phyloP scores from a whole-genome alignment of 441 rosid genomes.

The Gossypium schwendimanii region DNA sequence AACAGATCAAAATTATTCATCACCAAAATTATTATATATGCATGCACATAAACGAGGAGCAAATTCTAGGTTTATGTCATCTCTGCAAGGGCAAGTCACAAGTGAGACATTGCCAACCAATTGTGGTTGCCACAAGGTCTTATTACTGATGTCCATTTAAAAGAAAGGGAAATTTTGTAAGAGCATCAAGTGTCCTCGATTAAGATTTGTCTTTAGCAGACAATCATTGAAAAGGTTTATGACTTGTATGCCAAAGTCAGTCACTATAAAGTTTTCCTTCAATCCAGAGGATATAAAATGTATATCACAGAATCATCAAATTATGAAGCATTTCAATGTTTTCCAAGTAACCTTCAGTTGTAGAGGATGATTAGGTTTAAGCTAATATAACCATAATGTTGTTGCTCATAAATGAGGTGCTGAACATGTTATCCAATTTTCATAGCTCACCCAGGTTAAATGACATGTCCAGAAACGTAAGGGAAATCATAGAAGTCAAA shows the following conservation, averaged over 20 bases:
- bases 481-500: background rate
- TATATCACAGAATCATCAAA: conserved; percentile 1
- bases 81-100: background rate
- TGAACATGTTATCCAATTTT: background rate
- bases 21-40: background rate
- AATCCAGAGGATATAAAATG: background rate
- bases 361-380: background rate
- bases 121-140: background rate
- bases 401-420: conserved; percentile 2
- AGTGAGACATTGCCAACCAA: background rate
- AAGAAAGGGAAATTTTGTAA: background rate
- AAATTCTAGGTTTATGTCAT: background rate
- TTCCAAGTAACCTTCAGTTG: background rate
- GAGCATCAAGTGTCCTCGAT: background rate
- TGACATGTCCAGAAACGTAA: background rate
- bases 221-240: background rate
- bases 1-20: background rate
- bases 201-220: background rate
- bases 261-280: background rate
- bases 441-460: conserved; percentile 3
- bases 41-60: background rate
- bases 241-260: background rate
- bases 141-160: background rate
- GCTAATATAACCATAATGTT: background rate
- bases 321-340: conserved; percentile 1